Conservation (phyloP, 1,284 basidiomycete genomes). For the Rugosomyces carneus region DNA sequence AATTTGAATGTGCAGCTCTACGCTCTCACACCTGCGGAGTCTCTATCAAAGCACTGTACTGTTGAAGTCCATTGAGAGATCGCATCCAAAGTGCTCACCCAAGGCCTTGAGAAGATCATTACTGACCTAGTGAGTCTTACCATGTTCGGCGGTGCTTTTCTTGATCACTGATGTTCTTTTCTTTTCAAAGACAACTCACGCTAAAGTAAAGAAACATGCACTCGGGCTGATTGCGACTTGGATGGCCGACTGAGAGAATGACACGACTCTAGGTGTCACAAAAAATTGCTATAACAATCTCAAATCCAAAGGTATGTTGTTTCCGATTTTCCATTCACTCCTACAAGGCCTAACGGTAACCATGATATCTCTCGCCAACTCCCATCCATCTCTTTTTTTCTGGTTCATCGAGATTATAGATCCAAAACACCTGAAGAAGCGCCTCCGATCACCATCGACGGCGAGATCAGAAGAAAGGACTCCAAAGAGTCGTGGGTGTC, state of each 20-base stretch:
- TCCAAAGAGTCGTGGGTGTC: constrained; percentile 84
- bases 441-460: constrained; percentile 65
- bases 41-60: constrained; percentile 89
- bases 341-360: too few species aligned
- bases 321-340: neutral
- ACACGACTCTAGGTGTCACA: constrained; percentile 84
- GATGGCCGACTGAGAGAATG: constrained; percentile 80
- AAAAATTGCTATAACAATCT: constrained; percentile 83
- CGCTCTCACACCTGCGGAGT: constrained; percentile 81
- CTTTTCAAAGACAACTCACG: constrained; percentile 71
- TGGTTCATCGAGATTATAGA: constrained; percentile 51
- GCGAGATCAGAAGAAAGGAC: constrained; percentile 79
- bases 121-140: constrained; percentile 71
- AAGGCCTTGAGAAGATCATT: constrained; percentile 80
- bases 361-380: neutral
- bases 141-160: neutral
- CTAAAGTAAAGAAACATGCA: constrained; percentile 78
- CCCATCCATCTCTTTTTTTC: neutral
- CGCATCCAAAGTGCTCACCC: constrained; percentile 86
- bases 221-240: constrained; percentile 77
- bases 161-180: neutral
- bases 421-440: constrained; percentile 64
- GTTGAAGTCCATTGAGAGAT: constrained; percentile 82
- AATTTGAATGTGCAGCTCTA: constrained; percentile 97
- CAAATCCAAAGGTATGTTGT: constrained; percentile 76